A percentile compares a stretch with the other conserved stretches of the same genome.
Evolutionary conservation across 2,329 filamentous ascomycete species (phyloP).

Genomic region (Trichoderma brevicompactum): DNA sequence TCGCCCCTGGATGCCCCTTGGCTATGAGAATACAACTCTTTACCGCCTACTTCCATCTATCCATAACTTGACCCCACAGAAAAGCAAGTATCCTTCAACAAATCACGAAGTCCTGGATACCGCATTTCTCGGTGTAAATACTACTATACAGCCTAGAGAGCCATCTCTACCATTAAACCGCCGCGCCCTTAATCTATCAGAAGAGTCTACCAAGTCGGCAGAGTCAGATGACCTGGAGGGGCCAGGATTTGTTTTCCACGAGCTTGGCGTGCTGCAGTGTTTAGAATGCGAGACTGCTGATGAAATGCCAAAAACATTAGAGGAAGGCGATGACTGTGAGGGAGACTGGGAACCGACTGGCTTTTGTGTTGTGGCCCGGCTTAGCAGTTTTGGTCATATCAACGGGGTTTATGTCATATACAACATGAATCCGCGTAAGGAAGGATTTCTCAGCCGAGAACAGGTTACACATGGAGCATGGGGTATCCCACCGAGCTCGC

Average conservation of each 20-base stretch:
- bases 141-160: constrained; percentile 3
- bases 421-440: constrained; percentile 5
- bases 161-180: constrained; percentile 11
- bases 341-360: constrained; percentile 10
- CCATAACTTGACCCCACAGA: neutral
- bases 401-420: constrained; percentile 4
- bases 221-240: constrained; percentile 12
- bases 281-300: constrained; percentile 10
- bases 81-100: neutral
- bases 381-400: neutral
- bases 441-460: neutral
- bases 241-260: constrained; percentile 22
- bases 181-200: constrained; percentile 13
- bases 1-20: constrained; percentile 21
- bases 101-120: neutral
- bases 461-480: constrained; percentile 1
- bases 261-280: constrained; percentile 20
- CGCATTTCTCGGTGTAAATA: constrained; percentile 15
- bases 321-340: neutral
- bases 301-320: constrained; percentile 6
- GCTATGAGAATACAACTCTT: constrained; percentile 12
- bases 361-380: constrained; percentile 10
- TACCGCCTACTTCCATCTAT: constrained; percentile 17
- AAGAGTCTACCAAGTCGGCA: constrained; percentile 14
- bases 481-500: constrained; percentile 16